Conservation (phyloP, 2,329 filamentous ascomycete species). For the Diplodia seriata region DNA sequence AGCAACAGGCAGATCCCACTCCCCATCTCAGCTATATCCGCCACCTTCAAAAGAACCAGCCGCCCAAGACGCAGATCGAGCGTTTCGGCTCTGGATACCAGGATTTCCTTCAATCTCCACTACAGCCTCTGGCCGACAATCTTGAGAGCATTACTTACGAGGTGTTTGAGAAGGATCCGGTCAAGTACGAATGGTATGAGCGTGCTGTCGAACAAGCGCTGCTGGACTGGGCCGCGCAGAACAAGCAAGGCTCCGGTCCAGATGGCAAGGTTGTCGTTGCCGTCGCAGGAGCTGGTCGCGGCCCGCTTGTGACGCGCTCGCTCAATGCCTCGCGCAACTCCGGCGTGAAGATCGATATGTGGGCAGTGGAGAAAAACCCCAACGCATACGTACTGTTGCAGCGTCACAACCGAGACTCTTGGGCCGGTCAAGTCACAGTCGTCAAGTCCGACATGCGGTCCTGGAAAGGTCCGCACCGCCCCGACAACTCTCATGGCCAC, state of each 20-base stretch:
- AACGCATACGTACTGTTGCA: slow-evolving; percentile 95
- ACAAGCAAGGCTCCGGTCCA: slow-evolving; percentile 75
- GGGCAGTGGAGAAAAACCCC: slow-evolving; percentile 97
- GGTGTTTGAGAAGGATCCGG: slow-evolving; percentile 96
- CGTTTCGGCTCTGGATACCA: slow-evolving; percentile 77
- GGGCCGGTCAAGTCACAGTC: slow-evolving; percentile 80
- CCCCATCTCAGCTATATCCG: slow-evolving; percentile 81
- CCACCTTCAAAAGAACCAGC: slow-evolving; percentile 83
- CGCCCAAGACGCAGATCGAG: slow-evolving; percentile 67
- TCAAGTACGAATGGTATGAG: slow-evolving; percentile 98
- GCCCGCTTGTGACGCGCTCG: slow-evolving; percentile 87
- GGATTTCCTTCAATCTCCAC: slow-evolving; percentile 92
- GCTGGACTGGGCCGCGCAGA: slow-evolving; percentile 74
- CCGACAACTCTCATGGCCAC: slow-evolving; percentile 63
- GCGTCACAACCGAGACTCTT: slow-evolving; percentile 79
- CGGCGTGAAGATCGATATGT: slow-evolving; percentile 80
- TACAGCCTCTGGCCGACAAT: slow-evolving; percentile 95
- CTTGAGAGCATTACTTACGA: slow-evolving; percentile 97
- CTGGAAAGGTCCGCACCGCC: slow-evolving; percentile 80
- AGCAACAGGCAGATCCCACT: slow-evolving; percentile 61
- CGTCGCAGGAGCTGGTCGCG: slow-evolving; percentile 91
- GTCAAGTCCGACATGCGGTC: slow-evolving; percentile 97
- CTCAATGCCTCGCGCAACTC: slow-evolving; percentile 79
- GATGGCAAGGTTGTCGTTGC: slow-evolving; percentile 80
- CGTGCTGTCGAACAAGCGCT: slow-evolving; percentile 81